phyloP scores from a whole-genome alignment of 2,329 filamentous ascomycete genomes.

The Pseudopithomyces chartarum region DNA sequence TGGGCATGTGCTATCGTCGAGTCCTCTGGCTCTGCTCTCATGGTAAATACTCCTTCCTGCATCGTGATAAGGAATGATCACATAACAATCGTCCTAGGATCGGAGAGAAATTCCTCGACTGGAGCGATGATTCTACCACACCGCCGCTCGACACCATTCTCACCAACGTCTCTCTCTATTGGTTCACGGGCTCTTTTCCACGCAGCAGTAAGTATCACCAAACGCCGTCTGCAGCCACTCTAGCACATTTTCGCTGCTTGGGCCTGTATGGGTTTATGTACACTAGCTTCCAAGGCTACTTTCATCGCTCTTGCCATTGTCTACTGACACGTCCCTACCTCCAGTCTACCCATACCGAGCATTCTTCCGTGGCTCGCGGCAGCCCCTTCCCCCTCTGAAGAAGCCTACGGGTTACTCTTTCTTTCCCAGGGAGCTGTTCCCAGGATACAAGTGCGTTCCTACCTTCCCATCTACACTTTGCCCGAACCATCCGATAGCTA shows the following conservation, averaged over 20 bases:
- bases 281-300: no score
- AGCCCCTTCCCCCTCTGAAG: not conserved
- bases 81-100: slow-evolving; percentile 39
- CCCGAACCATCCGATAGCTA: no score
- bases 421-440: slow-evolving; percentile 51
- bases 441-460: slow-evolving; percentile 27
- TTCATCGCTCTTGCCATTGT: not conserved
- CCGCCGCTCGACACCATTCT: slow-evolving; percentile 53
- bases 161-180: slow-evolving; percentile 60
- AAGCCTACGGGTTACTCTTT: slow-evolving; percentile 53
- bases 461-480: no score
- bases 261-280: no score
- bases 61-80: not conserved
- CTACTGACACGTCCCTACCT: not conserved
- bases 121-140: slow-evolving; percentile 51
- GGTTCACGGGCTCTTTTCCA: slow-evolving; percentile 58
- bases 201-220: slow-evolving; percentile 33
- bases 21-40: slow-evolving; percentile 61
- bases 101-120: slow-evolving; percentile 63
- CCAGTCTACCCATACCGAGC: slow-evolving; percentile 55
- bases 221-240: not conserved
- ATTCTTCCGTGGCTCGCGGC: slow-evolving; percentile 18
- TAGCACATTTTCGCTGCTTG: no score
- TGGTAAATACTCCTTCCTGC: slow-evolving; percentile 46
- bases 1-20: slow-evolving; percentile 59